Evolutionary conservation across 345 rosid species (phyloP), one percentile per base, ranked within the genome.

Genomic region (Eucalyptus cloeziana): DNA sequence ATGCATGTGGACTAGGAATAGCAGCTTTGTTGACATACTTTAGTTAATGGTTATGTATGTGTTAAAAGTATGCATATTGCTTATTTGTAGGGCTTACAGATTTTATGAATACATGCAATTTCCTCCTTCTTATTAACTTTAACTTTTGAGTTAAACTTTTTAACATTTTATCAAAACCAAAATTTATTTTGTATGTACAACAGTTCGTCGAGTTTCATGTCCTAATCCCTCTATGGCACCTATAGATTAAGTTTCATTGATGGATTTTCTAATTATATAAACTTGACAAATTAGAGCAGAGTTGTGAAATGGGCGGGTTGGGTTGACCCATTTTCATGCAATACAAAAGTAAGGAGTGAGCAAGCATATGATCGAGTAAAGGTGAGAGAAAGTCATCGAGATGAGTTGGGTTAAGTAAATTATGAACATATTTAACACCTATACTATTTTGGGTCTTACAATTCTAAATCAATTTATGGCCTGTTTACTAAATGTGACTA

Each of bases 281-380:
- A 62, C 69, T 62, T 62, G 15, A 62, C 2, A 62, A 62, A 62
- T 27, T 60, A 12, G 31, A 60, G 15, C 0, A 9, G 1, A 22
- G 5, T 22, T 21, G 1, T 56, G 5, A 22, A 54, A 22, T 54
- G 27, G 27, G 12, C 1, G 1, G 10, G 5, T 54, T 0, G 1
- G 11, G 1, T 54, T 22, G 5, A 54, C 60, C 25, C 4, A 4
- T 22, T 56, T 54, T 3, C 5, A 25, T 22, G 27, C 60, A 56
- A 56, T 9, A 22, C 5, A 22, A 56, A 5, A 56, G 27, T 22
- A 56, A 56, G 12, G 12, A 56, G 60, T 9, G 27, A 4, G 27
- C 27, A 22, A 56, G 1, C 1, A 56, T 3, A 22, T 8, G 2
- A 56, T 56, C 5, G 2, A 56, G 27, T 21, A 5, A 56, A 9